phyloP scores from a whole-genome alignment of 371 early-diverging fungal genomes.

The Mortierella sp. region DNA sequence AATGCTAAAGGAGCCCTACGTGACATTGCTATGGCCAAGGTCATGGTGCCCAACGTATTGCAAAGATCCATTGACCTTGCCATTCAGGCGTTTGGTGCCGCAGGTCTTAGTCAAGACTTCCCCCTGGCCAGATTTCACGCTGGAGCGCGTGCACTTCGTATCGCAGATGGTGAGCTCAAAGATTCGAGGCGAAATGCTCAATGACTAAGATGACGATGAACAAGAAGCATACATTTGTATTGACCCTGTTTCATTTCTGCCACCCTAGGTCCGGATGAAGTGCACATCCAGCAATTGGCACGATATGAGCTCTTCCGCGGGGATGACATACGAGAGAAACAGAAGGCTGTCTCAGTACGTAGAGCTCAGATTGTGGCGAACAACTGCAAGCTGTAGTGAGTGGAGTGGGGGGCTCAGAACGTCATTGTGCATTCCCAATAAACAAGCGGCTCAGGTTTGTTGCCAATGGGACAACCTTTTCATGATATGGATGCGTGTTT shows the following conservation, averaged over 20 bases:
- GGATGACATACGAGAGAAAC: constrained; percentile 36
- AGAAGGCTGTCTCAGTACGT: constrained; percentile 27
- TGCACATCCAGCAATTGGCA: constrained; percentile 80
- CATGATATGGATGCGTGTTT: too few relatives aligned
- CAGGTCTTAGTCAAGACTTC: constrained; percentile 87
- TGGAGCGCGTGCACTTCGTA: constrained; percentile 83
- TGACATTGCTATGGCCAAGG: constrained; percentile 96
- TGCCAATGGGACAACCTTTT: too few relatives aligned
- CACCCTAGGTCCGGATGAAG: constrained; percentile 92
- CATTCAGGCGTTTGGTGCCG: constrained; percentile 94
- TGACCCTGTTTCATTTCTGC: too few relatives aligned
- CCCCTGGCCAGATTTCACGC: constrained; percentile 90
- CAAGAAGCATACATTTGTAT: too few relatives aligned
- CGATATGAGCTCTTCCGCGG: constrained; percentile 68
- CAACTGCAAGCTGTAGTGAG: constrained; percentile 38
- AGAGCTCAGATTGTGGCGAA: constrained; percentile 31
- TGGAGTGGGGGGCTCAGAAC: too few relatives aligned
- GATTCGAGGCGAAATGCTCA: too few relatives aligned
- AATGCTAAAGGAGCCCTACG: constrained; percentile 90
- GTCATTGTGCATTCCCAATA: too few relatives aligned
- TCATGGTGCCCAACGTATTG: constrained; percentile 81
- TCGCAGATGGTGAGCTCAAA: too few relatives aligned
- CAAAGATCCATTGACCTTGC: constrained; percentile 83
- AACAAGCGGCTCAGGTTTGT: too few relatives aligned
- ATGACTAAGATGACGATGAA: too few relatives aligned